A percentile compares a stretch with the other conserved stretches of the same genome.
These are phyloP conservation scores for Petrea volubilis DNA, from an alignment of 257 asterid genomes.

Conservation along the genomic window DNA sequence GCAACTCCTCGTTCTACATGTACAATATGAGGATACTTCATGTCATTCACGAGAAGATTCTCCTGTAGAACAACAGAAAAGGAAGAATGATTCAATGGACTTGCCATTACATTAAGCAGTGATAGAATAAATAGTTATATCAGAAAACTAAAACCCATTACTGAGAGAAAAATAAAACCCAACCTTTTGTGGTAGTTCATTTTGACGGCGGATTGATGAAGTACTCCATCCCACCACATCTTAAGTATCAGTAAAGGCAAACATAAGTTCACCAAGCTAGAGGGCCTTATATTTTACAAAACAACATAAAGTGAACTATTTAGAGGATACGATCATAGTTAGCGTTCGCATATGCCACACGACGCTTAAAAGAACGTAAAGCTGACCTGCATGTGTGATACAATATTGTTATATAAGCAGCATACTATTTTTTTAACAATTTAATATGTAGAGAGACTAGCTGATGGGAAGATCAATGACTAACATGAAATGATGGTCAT, in stretches of 20 bases:
- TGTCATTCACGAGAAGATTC: constrained; percentile 56
- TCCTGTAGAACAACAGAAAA: constrained; percentile 40
- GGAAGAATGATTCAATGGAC: constrained; percentile 21
- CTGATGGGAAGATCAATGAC: constrained; percentile 28
- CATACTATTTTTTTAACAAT: background rate
- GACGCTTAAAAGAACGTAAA: constrained; percentile 79
- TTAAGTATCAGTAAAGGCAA: constrained; percentile 52
- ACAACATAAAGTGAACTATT: background rate
- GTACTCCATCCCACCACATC: constrained; percentile 99
- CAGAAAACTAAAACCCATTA: constrained; percentile 7
- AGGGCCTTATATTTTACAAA: background rate
- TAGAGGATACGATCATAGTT: constrained; percentile 84
- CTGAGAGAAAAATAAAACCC: no score
- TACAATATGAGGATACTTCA: constrained; percentile 84
- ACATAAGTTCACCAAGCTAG: constrained; percentile 20
- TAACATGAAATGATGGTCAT: constrained; percentile 73
- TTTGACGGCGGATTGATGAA: constrained; percentile 84
- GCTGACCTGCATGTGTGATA: constrained; percentile 60
- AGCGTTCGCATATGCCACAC: constrained; percentile 93
- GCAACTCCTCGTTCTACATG: constrained; percentile 56
- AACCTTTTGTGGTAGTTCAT: constrained; percentile 77
- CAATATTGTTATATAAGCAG: constrained; percentile 6
- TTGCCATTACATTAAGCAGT: constrained; percentile 5
- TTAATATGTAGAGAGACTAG: background rate
- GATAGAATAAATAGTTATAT: background rate